Conservation (phyloP, 2,329 filamentous ascomycete species). For the Aspergillus novoparasiticus region DNA sequence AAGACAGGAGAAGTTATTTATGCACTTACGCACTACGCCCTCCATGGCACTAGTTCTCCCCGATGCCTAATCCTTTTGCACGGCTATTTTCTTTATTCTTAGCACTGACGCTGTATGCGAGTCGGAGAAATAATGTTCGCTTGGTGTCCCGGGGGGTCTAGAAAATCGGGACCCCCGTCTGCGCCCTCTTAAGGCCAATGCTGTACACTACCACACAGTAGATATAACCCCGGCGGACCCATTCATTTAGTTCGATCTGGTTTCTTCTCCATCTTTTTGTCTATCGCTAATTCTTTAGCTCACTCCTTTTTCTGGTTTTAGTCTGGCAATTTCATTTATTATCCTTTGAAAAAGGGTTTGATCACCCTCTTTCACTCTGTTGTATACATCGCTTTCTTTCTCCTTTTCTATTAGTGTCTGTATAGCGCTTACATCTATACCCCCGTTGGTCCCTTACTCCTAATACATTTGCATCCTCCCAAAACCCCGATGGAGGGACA, state of each 20-base stretch:
- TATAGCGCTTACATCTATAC: neutral
- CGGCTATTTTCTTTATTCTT: neutral
- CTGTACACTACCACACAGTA: neutral
- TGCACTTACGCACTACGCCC: neutral
- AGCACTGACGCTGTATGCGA: neutral
- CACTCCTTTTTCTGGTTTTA: neutral
- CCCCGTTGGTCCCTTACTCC: neutral
- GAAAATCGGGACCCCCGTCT: neutral
- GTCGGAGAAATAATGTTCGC: neutral
- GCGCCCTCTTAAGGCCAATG: neutral
- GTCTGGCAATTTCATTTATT: neutral
- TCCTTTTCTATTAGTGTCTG: neutral
- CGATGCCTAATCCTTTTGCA: neutral
- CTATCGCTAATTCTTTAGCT: neutral
- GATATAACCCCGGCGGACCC: constrained; percentile 6
- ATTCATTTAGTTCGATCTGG: neutral
- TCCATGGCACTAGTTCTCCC: neutral
- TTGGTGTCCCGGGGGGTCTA: neutral
- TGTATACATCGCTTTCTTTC: neutral
- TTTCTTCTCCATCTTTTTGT: neutral
- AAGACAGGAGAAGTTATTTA: neutral
- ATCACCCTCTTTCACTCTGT: neutral
- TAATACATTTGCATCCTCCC: neutral
- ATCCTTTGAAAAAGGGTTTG: neutral
- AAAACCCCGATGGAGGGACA: constrained; percentile 3